phyloP scores from a whole-genome alignment of 1,284 basidiomycete genomes.

The Xerocomus minutiporus region DNA sequence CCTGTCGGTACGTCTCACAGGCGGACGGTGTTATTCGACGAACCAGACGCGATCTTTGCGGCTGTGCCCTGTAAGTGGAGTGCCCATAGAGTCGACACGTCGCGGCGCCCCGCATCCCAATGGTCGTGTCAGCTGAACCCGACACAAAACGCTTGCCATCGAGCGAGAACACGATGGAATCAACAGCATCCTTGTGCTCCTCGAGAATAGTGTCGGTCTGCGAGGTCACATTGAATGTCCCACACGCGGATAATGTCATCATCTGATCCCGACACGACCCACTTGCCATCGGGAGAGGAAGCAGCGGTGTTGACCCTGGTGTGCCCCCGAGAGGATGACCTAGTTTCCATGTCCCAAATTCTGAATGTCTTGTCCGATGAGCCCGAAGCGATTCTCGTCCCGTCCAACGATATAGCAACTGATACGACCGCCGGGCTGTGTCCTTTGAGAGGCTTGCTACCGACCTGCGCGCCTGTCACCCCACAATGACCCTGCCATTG shows the following conservation, averaged over 20 bases:
- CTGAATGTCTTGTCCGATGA: slow-evolving; percentile 2
- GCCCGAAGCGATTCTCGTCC: not conserved
- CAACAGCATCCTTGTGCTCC: slow-evolving; percentile 1
- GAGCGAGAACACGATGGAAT: not conserved
- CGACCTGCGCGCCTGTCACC: not conserved
- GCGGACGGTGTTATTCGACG: not conserved
- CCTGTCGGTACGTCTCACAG: not conserved
- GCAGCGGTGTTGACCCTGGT: not conserved
- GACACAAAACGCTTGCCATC: not conserved
- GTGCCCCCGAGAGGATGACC: not conserved
- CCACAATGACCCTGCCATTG: not conserved
- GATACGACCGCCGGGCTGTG: not conserved
- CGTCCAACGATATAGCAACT: not conserved
- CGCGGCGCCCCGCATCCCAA: not conserved
- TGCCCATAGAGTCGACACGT: not conserved
- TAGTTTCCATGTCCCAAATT: not conserved
- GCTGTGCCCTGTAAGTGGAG: not conserved
- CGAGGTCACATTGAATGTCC: not conserved
- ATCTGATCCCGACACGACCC: not conserved
- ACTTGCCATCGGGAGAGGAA: not conserved
- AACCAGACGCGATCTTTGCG: not conserved
- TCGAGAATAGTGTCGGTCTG: not conserved
- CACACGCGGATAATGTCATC: slow-evolving; percentile 1
- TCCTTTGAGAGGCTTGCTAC: not conserved
- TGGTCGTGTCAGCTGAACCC: not conserved